Conservation (phyloP, 2,329 filamentous ascomycete genomes). For the Mycosphaerella sp. region DNA sequence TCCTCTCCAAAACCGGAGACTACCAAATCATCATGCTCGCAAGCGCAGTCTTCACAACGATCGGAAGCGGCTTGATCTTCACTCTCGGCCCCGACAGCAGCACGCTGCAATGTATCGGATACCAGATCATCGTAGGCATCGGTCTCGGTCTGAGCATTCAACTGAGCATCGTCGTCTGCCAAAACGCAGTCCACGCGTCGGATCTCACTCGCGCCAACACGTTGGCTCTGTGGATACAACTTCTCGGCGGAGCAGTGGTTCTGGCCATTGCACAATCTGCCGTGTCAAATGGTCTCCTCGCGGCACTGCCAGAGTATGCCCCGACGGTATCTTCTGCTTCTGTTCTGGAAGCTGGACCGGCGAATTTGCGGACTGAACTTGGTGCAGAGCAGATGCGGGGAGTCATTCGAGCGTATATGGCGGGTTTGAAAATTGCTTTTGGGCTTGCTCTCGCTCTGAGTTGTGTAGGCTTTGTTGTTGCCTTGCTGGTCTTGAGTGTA, state of each 20-base stretch:
- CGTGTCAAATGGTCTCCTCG: slow-evolving; percentile 40
- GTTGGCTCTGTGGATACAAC: slow-evolving; percentile 39
- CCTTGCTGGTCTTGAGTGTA: not conserved
- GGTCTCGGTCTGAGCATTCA: slow-evolving; percentile 35
- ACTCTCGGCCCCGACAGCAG: slow-evolving; percentile 25
- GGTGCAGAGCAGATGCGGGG: slow-evolving; percentile 37
- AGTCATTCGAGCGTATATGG: slow-evolving; percentile 41
- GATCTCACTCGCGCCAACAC: slow-evolving; percentile 37
- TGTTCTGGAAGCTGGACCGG: slow-evolving; percentile 47
- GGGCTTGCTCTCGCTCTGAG: slow-evolving; percentile 20
- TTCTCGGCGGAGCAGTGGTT: slow-evolving; percentile 38
- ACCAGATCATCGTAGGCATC: slow-evolving; percentile 31
- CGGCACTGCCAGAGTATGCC: slow-evolving; percentile 33
- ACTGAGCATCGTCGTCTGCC: slow-evolving; percentile 37
- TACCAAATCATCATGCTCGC: slow-evolving; percentile 14
- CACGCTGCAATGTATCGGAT: slow-evolving; percentile 30
- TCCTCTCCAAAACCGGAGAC: slow-evolving; percentile 12
- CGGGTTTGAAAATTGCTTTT: slow-evolving; percentile 27
- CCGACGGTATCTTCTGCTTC: slow-evolving; percentile 37
- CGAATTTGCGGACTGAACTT: slow-evolving; percentile 52
- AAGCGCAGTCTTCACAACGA: slow-evolving; percentile 8
- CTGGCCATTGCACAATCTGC: slow-evolving; percentile 38
- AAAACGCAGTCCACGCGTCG: slow-evolving; percentile 31
- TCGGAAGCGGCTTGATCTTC: slow-evolving; percentile 20
- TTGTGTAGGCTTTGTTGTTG: slow-evolving; percentile 2